Conservation (phyloP, 768 basidiomycete species). For the Leucosporidium yakuticum region DNA sequence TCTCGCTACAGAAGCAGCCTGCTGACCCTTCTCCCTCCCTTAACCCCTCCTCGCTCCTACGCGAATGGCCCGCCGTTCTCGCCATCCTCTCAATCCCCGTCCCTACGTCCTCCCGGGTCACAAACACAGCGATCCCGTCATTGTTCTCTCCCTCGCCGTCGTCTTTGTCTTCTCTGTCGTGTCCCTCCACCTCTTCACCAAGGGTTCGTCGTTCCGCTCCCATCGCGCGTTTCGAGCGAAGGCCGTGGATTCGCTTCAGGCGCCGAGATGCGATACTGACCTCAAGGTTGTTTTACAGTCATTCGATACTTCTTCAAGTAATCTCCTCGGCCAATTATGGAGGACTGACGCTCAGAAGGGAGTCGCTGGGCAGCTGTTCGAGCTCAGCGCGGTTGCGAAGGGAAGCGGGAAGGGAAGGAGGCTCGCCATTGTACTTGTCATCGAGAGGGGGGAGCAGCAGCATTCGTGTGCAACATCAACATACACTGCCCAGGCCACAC, state of each 20-base stretch:
- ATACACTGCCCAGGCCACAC: too few relatives aligned
- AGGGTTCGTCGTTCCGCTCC: constrained; percentile 9
- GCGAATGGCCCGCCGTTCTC: background rate
- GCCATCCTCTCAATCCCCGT: background rate
- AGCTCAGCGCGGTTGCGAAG: too few relatives aligned
- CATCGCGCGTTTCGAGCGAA: background rate
- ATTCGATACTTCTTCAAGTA: constrained; percentile 30
- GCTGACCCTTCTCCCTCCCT: too few relatives aligned
- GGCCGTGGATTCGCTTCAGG: background rate
- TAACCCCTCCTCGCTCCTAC: too few relatives aligned
- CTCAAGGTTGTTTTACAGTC: too few relatives aligned
- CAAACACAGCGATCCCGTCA: constrained; percentile 37
- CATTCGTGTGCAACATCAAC: too few relatives aligned
- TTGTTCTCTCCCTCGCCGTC: constrained; percentile 39
- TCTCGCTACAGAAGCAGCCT: background rate
- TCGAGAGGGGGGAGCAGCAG: too few relatives aligned
- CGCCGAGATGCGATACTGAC: too few relatives aligned
- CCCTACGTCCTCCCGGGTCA: background rate
- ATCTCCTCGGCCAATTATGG: background rate
- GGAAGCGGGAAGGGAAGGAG: too few relatives aligned
- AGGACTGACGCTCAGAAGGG: too few relatives aligned
- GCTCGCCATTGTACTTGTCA: too few relatives aligned
- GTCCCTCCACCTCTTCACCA: constrained; percentile 36
- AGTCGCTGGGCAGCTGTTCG: too few relatives aligned
- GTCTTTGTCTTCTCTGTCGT: constrained; percentile 41